Evolutionary conservation across 768 basidiomycete genomes (phyloP), one percentile per base, ranked within the genome.

Genomic region (Suillus sp.): DNA sequence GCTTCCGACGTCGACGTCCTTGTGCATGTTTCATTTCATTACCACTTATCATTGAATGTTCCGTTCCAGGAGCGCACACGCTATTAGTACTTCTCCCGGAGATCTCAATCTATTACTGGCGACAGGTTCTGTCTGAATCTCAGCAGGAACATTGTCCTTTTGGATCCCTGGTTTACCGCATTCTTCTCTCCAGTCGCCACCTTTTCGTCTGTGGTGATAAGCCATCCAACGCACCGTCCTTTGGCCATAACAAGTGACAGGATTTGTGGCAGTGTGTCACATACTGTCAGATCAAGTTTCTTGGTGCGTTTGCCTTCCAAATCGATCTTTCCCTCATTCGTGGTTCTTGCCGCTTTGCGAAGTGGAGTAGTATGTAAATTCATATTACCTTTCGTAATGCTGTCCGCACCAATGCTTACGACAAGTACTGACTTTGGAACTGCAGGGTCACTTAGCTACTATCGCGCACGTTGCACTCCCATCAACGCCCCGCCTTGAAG

Each of bases 391-490:
- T 32, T n/a, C 51, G 20, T 53, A 32, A 53, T 11, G 2, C 13
- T 53, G 30, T 53, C 51, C 30, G 11, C 30, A 53, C 51, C 30
- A 20, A 34, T 7, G 32, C 30, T 53, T 32, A 32, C 30, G 18
- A 51, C 50, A 51, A 51, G 51, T 20, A 32, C 20, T 53, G 20
- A 53, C 20, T 53, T 53, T 7, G 32, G 51, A 34, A 53, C n/a
- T n/a, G 51, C 51, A 53, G 51, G 51, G 51, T n/a, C 51, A 56
- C 55, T 56, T 11, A 8, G 3, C 22, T 47, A 59, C 59, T 62
- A 65, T 69, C 66, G 30, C 20, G 9, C 70, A 74, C 73, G 64
- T 69, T 72, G 65, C 60, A 62, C 59, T 63, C 50, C 43, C 50
- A 37, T 45, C 60, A 56, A n/a, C 65, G 30, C 63, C 50, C 43